Percentiles rank a stretch among this genome's conserved stretches.
Evolutionary conservation across 768 basidiomycete genomes (phyloP).

Genomic region (Rhodotorula babjevae): DNA sequence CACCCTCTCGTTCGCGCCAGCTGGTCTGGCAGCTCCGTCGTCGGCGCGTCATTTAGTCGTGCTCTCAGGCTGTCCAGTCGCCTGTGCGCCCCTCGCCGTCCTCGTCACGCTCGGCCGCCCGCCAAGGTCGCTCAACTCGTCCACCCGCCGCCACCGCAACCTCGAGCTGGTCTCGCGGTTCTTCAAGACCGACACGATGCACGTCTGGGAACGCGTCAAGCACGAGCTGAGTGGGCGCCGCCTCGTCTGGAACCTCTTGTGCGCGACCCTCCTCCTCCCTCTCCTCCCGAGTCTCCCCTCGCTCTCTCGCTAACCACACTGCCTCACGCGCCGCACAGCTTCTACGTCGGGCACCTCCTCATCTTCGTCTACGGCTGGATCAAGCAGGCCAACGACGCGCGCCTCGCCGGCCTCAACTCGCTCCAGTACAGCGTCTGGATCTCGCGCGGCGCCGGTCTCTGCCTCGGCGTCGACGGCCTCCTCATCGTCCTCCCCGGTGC

Average conservation of each 20-base stretch:
- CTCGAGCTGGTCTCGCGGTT: not conserved
- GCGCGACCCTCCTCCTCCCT: not conserved
- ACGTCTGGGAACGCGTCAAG: not conserved
- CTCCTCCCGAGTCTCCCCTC: not conserved
- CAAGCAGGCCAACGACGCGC: constrained; percentile 53
- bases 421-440: constrained; percentile 81
- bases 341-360: constrained; percentile 69
- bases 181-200: not conserved
- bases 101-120: too few species aligned
- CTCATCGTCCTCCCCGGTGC: constrained; percentile 72
- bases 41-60: too few species aligned
- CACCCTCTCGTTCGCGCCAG: too few species aligned
- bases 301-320: not conserved
- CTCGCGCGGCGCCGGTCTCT: constrained; percentile 86
- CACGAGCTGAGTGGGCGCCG: constrained; percentile 41
- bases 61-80: too few species aligned
- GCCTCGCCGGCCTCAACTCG: constrained; percentile 68
- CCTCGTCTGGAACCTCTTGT: constrained; percentile 44
- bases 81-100: too few species aligned
- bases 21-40: too few species aligned
- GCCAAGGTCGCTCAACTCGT: too few species aligned
- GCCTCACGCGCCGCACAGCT: constrained; percentile 43
- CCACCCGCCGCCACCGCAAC: not conserved
- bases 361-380: constrained; percentile 78
- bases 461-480: constrained; percentile 77